Percentiles rank a stretch among this genome's conserved stretches.
phyloP scores from a whole-genome alignment of 1,284 basidiomycete genomes.

The Tilletiaria anomala region DNA sequence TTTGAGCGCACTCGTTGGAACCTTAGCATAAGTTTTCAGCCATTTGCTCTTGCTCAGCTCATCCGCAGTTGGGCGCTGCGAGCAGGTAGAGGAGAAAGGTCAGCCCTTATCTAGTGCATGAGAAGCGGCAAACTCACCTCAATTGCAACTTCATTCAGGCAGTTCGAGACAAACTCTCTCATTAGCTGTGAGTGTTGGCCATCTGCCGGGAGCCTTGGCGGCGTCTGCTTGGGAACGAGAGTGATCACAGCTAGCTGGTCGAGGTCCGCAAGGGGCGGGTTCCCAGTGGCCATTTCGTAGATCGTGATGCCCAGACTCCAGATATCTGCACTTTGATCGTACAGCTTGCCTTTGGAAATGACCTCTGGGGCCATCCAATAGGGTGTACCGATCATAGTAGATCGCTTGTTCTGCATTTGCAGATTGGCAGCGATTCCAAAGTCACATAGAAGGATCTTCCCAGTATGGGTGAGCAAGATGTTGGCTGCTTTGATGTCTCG shows the following conservation, averaged over 20 bases:
- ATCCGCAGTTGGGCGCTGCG: constrained; percentile 69
- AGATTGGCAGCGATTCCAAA: constrained; percentile 92
- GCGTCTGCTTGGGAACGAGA: constrained; percentile 72
- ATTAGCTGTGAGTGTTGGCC: constrained; percentile 65
- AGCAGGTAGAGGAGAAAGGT: constrained; percentile 1
- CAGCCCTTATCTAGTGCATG: neutral
- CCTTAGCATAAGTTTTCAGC: constrained; percentile 66
- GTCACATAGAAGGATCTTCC: constrained; percentile 84
- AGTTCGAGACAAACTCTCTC: constrained; percentile 73
- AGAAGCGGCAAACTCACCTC: constrained; percentile 49
- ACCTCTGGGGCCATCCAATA: constrained; percentile 99
- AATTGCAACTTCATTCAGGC: constrained; percentile 66
- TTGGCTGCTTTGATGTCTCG: constrained; percentile 95
- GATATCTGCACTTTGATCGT: constrained; percentile 89
- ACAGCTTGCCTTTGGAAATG: constrained; percentile 57
- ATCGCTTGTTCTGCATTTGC: constrained; percentile 50
- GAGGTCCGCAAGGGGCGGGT: constrained; percentile 70
- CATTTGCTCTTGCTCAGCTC: constrained; percentile 82
- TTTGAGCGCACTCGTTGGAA: constrained; percentile 51
- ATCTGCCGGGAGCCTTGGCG: constrained; percentile 62
- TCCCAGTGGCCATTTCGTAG: constrained; percentile 84
- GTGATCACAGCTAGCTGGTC: constrained; percentile 78
- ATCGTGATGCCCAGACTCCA: constrained; percentile 92
- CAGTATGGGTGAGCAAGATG: constrained; percentile 68
- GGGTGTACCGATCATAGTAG: constrained; percentile 86